Percentiles rank a stretch among this genome's conserved stretches.
Conservation (phyloP, 2,329 filamentous ascomycete species). For the Aureobasidium sp. region DNA sequence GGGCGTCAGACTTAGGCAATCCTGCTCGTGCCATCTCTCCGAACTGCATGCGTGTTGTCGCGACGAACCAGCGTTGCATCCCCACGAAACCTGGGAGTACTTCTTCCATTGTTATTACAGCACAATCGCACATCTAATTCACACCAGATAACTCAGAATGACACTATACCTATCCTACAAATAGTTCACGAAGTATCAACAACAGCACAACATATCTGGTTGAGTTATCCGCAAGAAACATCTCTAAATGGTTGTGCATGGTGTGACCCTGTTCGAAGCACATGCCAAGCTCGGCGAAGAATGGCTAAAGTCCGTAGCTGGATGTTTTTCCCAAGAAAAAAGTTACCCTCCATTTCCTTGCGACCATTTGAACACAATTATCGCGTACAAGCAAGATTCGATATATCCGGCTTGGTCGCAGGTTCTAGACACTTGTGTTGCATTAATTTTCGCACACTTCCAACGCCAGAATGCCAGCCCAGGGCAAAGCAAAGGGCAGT, state of each 20-base stretch:
- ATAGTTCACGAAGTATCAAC: background rate
- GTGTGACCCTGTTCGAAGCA: background rate
- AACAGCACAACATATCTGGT: background rate
- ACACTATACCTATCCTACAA: background rate
- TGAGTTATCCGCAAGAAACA: background rate
- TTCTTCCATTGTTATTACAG: background rate
- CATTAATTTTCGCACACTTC: background rate
- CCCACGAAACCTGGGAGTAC: too few species aligned
- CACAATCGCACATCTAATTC: background rate
- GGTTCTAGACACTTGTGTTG: too few species aligned
- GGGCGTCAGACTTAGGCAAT: too few species aligned
- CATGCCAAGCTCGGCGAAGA: background rate
- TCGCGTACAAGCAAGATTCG: background rate
- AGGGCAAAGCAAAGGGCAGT: constrained; percentile 11
- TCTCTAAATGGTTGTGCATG: background rate
- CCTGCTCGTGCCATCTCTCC: too few species aligned
- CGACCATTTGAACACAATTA: background rate
- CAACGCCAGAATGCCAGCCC: background rate
- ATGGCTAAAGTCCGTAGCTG: background rate
- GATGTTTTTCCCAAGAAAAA: background rate
- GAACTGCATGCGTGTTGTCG: too few species aligned
- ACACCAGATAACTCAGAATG: background rate
- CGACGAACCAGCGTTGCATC: too few species aligned
- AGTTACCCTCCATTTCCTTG: background rate
- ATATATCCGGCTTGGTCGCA: background rate